Conservation (phyloP, 2,329 filamentous ascomycete species). For the Anthostomella pinea region DNA sequence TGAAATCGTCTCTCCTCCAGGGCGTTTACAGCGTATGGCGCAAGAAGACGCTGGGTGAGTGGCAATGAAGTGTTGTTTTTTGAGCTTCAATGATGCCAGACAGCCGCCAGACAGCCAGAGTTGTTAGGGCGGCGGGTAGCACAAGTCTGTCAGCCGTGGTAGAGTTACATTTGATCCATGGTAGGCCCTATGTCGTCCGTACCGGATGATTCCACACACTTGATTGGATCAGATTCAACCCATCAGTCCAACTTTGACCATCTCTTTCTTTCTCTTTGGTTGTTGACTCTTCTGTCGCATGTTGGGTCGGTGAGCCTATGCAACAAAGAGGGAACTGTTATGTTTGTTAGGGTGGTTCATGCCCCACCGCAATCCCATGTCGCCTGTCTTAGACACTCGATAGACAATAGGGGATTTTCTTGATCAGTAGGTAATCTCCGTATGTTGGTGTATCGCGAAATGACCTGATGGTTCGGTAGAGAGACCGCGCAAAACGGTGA, state of each 20-base stretch:
- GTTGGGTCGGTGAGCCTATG: slow-evolving; percentile 14
- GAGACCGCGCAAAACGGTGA: too few relatives aligned
- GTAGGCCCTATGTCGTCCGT: too few relatives aligned
- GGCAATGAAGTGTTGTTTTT: not conserved
- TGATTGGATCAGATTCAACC: not conserved
- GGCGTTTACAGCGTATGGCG: not conserved
- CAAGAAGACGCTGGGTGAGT: not conserved
- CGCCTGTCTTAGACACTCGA: slow-evolving; percentile 21
- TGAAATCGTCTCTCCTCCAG: not conserved
- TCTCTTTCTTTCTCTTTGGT: too few relatives aligned
- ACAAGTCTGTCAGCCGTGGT: not conserved
- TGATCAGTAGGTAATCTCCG: slow-evolving; percentile 23
- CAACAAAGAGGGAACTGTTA: slow-evolving; percentile 14
- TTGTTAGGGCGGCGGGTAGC: not conserved
- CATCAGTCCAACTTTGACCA: too few relatives aligned
- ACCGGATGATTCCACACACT: not conserved
- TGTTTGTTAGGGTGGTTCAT: slow-evolving; percentile 16
- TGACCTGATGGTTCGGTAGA: not conserved
- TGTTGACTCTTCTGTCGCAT: too few relatives aligned
- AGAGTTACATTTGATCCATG: not conserved
- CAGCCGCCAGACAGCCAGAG: not conserved
- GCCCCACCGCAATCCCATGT: slow-evolving; percentile 10
- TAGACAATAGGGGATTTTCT: slow-evolving; percentile 7
- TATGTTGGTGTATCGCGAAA: slow-evolving; percentile 20
- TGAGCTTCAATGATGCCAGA: too few relatives aligned